Percentiles rank a stretch among this genome's conserved stretches.
phyloP scores from a whole-genome alignment of 2,329 filamentous ascomycete species.

The Aspergillus cejpii region DNA sequence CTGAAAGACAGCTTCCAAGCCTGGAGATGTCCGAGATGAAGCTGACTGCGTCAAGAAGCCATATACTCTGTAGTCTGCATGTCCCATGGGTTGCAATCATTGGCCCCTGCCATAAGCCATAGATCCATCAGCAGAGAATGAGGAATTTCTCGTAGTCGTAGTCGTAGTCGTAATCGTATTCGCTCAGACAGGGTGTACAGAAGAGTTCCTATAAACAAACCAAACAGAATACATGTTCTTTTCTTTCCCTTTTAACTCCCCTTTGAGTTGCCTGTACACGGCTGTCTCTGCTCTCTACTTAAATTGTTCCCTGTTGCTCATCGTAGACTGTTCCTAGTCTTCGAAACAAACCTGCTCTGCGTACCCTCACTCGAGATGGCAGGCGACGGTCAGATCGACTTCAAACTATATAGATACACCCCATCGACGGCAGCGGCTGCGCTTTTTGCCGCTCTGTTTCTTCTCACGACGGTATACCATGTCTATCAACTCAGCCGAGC shows the following conservation, averaged over 20 bases:
- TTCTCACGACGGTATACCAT: conserved; percentile 7
- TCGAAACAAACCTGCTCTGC: not conserved
- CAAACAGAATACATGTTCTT: not conserved
- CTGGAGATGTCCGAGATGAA: not conserved
- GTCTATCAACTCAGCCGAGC: conserved; percentile 8
- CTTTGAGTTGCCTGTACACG: not conserved
- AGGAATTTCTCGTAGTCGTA: not conserved
- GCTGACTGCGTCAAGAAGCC: not conserved
- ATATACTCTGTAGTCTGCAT: not conserved
- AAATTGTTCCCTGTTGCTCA: too few relatives aligned
- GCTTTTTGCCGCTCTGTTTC: conserved; percentile 24
- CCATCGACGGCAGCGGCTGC: conserved; percentile 8
- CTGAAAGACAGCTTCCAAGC: not conserved
- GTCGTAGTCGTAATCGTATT: not conserved
- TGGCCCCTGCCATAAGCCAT: not conserved
- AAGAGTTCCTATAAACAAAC: not conserved
- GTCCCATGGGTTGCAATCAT: not conserved
- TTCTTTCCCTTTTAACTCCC: not conserved
- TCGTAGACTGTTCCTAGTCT: too few relatives aligned
- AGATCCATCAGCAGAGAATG: not conserved
- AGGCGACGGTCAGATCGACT: not conserved
- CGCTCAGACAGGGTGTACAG: not conserved
- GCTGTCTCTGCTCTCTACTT: not conserved
- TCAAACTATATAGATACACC: conserved; percentile 10
- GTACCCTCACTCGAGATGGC: not conserved